Base-by-base conservation (phyloP, 495 filamentous ascomycete species). In the Podospora tetraspora region DNA sequence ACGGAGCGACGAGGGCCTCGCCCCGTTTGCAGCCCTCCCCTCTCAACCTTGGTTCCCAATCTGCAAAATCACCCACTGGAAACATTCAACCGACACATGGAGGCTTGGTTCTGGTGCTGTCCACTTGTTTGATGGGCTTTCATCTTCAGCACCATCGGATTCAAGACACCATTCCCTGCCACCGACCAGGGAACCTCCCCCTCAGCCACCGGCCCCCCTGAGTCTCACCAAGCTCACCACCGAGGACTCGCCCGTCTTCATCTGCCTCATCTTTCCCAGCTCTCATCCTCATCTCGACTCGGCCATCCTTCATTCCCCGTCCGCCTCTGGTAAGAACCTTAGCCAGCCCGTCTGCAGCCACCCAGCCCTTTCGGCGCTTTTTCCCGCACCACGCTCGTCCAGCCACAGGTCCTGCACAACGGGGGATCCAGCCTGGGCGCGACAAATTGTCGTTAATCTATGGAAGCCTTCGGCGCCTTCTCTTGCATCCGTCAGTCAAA, bases 381-480 rank as follows among this genome's bases (percentile, higher is more conserved):
- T 67, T 65, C 52, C 57, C 63, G 37, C 56, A 32, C 43, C 23
- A 64, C 61, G n/a, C 59, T 23, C 25, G n/a, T 52, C 34, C 61
- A 5, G n/a, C 58, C 64, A 67, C 70, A 64, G 61, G 61, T 64
- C 67, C 64, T 58, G 57, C 66, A 62, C 66, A 62, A 61, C 56
- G 25, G 30, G 52, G 59, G 52, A 66, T 52, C 59, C 16, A 23
- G 61, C 27, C 32, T 60, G 64, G 43, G 67, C 25, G 37, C 10
- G 12, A 62, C 37, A 63, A n/a, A 59, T 64, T 52, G 30, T 10
- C 29, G 27, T 24, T 52, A 63, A 69, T 64, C 64, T 70, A 66
- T 62, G 56, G 71, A 70, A 72, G 59, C 58, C 63, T 62, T 64
- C 60, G 65, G 59, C 29, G 64, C 29, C 71, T 72, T 72, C 71